Base-by-base conservation (phyloP, 306 rosid genomes). In the Cicer yamashitae region DNA sequence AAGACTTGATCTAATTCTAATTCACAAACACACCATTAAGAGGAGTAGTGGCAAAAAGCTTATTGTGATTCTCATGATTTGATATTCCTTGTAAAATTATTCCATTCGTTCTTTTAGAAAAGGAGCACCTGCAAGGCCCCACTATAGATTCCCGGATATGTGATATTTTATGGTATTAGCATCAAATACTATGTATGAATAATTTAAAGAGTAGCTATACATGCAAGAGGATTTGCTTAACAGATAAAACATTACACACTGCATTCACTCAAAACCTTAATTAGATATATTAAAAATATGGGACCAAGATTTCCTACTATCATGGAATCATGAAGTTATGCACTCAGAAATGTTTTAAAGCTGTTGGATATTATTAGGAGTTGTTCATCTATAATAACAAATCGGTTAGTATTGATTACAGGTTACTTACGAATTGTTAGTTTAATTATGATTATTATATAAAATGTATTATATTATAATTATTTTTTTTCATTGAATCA, bases 121-220 rank as follows among this genome's bases (percentile, higher is more conserved):
- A 37, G 53, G 4, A 59, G n/a, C 46, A 48, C 22, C 41, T 53
- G 30, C 12, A 75, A 52, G 71, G 63, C 39, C 58, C 52, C 73
- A 30, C 37, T 30, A 30, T 9, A 60, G 9, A 11, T 76, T 63
- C 70, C 52, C 78, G 10, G 84, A 84, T 67, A 67, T 66, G 80
- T 74, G 72, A 60, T 83, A 75, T 75, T 56, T 80, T 44, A 18
- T 66, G 61, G 76, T 41, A 79, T 58, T 58, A 58, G 75, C 62
- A 79, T 69, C 71, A 34, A 62, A 70, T 79, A 25, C 75, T 63
- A 6, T 11, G 65, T 45, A 25, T 41, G 65, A 66, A 22, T 25
- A 57, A 59, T 12, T 34, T 56, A 56, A 56, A 20, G 13, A 8
- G 37, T 30, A 4, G 6, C 37, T 54, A 54, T 54, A 54, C n/a